These are phyloP conservation scores for Stemphylium vesicarium DNA, from an alignment of 2,329 filamentous ascomycete genomes.

Conservation along the genomic window DNA sequence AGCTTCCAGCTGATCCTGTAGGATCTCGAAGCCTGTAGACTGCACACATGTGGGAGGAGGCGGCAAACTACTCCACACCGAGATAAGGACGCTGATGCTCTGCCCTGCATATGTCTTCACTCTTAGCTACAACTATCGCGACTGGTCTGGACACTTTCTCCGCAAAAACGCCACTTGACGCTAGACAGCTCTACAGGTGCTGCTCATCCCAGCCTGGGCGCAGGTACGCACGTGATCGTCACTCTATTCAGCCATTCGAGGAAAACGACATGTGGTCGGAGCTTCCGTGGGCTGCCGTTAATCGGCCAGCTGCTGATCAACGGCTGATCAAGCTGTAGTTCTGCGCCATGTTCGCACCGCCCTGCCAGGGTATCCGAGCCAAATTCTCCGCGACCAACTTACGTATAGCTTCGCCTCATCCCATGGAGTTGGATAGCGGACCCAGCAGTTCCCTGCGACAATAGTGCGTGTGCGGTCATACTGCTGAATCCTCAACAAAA, in stretches of 20 bases:
- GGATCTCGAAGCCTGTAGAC: background rate
- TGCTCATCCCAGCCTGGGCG: background rate
- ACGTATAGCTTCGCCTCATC: background rate
- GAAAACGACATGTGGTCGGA: background rate
- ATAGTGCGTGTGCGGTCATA: background rate
- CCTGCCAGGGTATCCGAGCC: background rate
- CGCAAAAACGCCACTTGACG: background rate
- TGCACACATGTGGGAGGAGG: background rate
- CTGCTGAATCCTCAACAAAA: background rate
- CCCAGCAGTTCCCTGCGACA: background rate
- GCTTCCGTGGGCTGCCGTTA: background rate
- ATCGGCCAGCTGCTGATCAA: background rate
- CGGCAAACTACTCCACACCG: slow-evolving; percentile 1
- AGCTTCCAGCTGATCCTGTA: background rate
- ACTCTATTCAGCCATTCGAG: background rate
- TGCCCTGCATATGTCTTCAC: slow-evolving; percentile 5
- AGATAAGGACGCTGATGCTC: background rate
- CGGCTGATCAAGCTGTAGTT: background rate
- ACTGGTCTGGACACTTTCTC: slow-evolving; percentile 7
- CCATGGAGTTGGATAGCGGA: background rate
- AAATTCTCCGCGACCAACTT: background rate
- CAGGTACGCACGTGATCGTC: background rate
- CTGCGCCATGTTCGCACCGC: slow-evolving; percentile 5
- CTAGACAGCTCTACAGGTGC: background rate
- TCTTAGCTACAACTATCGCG: background rate